Evolutionary conservation across 2,329 filamentous ascomycete genomes (phyloP).

Genomic region (Dactylellina cionopaga): DNA sequence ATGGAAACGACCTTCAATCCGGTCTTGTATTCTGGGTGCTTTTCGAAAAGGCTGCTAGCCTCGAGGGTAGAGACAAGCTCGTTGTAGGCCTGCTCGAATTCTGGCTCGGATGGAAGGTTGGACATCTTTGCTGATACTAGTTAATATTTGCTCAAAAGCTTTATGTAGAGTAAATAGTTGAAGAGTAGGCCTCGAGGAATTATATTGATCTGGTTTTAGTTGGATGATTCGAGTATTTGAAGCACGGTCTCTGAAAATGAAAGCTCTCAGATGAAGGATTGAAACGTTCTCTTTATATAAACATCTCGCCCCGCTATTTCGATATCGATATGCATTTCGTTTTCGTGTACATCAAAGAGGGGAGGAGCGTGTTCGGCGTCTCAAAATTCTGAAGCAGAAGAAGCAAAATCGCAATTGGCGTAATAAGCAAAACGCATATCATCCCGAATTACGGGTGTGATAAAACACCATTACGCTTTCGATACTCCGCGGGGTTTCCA

Average conservation of each 20-base stretch:
- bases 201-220: background rate
- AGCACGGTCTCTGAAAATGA: slow-evolving; percentile 38
- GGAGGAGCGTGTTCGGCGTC: slow-evolving; percentile 38
- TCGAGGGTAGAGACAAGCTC: slow-evolving; percentile 96
- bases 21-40: slow-evolving; percentile 93
- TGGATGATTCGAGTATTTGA: slow-evolving; percentile 33
- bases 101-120: slow-evolving; percentile 85
- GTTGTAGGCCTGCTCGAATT: slow-evolving; percentile 98
- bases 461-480: slow-evolving; percentile 11
- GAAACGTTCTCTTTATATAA: slow-evolving; percentile 45
- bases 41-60: slow-evolving; percentile 88
- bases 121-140: slow-evolving; percentile 72
- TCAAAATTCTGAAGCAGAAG: slow-evolving; percentile 28
- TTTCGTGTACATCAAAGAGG: background rate
- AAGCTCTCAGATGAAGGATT: background rate
- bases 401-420: slow-evolving; percentile 33
- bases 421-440: slow-evolving; percentile 14
- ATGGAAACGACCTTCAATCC: slow-evolving; percentile 87
- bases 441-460: slow-evolving; percentile 13
- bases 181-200: no score
- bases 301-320: slow-evolving; percentile 2
- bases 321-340: slow-evolving; percentile 8
- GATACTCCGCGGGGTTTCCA: slow-evolving; percentile 51
- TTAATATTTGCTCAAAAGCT: slow-evolving; percentile 55
- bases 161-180: background rate